Conservation (phyloP, 768 basidiomycete genomes). For the Vararia minispora region DNA sequence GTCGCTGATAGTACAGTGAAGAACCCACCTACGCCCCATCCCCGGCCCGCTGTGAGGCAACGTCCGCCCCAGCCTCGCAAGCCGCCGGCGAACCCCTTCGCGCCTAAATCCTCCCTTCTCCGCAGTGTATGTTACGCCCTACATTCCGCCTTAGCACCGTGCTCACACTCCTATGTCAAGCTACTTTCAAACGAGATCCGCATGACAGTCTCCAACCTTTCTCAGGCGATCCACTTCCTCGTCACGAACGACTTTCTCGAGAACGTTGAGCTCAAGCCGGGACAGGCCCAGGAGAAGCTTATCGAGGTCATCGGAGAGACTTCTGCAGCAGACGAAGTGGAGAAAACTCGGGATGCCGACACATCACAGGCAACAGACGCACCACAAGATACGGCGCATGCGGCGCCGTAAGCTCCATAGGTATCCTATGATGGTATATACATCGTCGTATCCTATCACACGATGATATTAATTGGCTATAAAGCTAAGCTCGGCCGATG, state of each 20-base stretch:
- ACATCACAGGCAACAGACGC: no score
- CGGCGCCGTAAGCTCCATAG: no score
- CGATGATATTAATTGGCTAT: no score
- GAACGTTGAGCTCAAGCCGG: conserved; percentile 70
- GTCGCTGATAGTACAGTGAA: neutral
- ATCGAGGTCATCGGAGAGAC: conserved; percentile 45
- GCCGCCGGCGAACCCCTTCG: conserved; percentile 53
- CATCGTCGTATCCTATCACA: no score
- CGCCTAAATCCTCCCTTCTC: conserved; percentile 56
- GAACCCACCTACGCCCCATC: no score
- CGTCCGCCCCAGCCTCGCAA: conserved; percentile 33
- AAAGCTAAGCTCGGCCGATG: no score
- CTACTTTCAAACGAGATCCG: conserved; percentile 79
- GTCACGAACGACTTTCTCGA: conserved; percentile 83
- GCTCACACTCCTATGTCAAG: conserved; percentile 25
- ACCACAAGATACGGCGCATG: no score
- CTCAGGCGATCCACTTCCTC: conserved; percentile 84
- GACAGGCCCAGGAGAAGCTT: conserved; percentile 52
- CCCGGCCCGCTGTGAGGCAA: conserved; percentile 16
- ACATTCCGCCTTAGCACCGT: neutral
- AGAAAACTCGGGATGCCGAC: no score
- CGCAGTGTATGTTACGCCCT: conserved; percentile 45
- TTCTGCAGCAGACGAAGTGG: no score
- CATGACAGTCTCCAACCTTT: conserved; percentile 81
- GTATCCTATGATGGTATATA: no score